Base-by-base conservation (phyloP, 208 protist genomes). In the Leishmania tropica region DNA sequence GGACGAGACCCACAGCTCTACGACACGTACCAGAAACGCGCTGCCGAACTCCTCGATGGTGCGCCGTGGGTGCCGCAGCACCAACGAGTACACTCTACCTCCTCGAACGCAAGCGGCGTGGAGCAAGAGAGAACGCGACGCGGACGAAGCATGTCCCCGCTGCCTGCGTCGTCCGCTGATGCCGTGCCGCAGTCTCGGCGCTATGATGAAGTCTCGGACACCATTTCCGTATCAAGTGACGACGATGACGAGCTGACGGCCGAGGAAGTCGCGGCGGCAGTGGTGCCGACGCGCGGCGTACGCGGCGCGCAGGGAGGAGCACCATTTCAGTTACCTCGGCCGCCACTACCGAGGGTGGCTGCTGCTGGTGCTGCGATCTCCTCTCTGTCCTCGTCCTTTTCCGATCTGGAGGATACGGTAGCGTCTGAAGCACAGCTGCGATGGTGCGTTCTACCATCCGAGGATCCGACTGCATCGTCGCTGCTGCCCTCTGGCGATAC, bases 301-400 rank as follows among this genome's bases (percentile, higher is more conserved):
- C 4, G 31, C 21, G n/a, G 17, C 48, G 53, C 31, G 19, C 51
- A 21, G 17, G 21, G 40, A 48, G n/a, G 19, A 19, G 37, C 47
- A 28, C 19, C 53, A 56, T 62, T 58, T 51, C 8, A 62, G 5
- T 47, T 51, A 28, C 53, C 47, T 19, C 47, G 0, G 31, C 48
- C 53, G 8, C 51, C 31, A 24, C 73, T 42, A 42, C 51, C 28
- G 31, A 62, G 73, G 51, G 10, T 1, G 21, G 3, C n/a, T 11
- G 47, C 73, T 35, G 1, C 73, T 42, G n/a, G 48, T 54, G 28
- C 8, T 24, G 45, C 11, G n/a, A 47, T 5, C 19, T 82, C 83
- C 19, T 82, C 83, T 31, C 28, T 83, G 13, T 86, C 83, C 19
- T 86, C 83, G 3, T 86, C 83, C 54, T 86, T 86, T 68, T 86